These are phyloP conservation scores for Trametes punicea DNA, from an alignment of 768 basidiomycete species.

Conservation along the genomic window DNA sequence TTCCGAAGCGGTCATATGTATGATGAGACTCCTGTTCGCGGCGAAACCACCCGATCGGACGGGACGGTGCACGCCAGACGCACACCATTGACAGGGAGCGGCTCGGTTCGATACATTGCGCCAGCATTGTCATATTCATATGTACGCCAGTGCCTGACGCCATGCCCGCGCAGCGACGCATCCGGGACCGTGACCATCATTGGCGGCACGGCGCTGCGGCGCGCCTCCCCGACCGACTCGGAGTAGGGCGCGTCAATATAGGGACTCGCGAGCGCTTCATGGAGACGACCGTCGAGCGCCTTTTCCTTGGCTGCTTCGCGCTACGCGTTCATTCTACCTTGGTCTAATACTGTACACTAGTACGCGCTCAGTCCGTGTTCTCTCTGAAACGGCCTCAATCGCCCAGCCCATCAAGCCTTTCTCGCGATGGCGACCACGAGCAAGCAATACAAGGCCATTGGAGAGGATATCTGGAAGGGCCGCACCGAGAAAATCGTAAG, in stretches of 20 bases:
- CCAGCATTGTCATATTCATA: neutral
- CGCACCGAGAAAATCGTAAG: conserved; percentile 93
- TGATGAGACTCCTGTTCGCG: neutral
- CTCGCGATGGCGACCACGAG: conserved; percentile 61
- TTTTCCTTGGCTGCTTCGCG: neutral
- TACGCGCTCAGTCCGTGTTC: neutral
- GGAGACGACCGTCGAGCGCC: no score
- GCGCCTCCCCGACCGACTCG: no score
- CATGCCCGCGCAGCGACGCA: neutral
- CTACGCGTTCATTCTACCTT: neutral
- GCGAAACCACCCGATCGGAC: no score
- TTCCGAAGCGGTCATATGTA: neutral
- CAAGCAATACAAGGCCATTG: conserved; percentile 84
- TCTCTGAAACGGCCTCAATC: neutral
- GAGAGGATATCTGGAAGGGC: conserved; percentile 95
- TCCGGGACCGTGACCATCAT: neutral
- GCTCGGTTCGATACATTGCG: neutral
- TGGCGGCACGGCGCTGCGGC: neutral
- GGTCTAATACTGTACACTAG: no score
- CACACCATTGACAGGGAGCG: no score
- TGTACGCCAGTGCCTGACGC: neutral
- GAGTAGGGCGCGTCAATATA: no score
- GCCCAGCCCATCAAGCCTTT: neutral
- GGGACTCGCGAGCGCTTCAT: no score
- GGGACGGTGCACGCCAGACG: no score